Conservation (phyloP, 148 eudicot species). For the Rhododendron simsii region DNA sequence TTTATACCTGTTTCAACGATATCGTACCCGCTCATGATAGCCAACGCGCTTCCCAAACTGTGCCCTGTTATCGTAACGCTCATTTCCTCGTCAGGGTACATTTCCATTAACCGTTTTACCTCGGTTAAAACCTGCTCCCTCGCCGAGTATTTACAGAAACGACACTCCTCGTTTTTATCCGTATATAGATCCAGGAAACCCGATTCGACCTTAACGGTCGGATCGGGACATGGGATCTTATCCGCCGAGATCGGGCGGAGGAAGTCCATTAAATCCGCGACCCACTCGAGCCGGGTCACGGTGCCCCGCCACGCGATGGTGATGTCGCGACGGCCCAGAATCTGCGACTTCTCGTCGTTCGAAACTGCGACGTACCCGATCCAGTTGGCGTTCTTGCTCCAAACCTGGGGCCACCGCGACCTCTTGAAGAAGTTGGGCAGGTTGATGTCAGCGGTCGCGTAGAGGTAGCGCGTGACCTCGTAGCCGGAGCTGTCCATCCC, state of each 20-base stretch:
- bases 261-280: constrained; percentile 54
- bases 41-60: constrained; percentile 70
- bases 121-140: constrained; percentile 52
- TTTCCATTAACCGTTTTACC: constrained; percentile 35
- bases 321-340: constrained; percentile 65
- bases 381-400: constrained; percentile 73
- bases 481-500: constrained; percentile 44
- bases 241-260: constrained; percentile 29
- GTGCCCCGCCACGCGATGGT: constrained; percentile 73
- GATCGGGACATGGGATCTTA: constrained; percentile 46
- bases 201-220: constrained; percentile 41
- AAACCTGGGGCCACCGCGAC: constrained; percentile 61
- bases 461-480: constrained; percentile 49
- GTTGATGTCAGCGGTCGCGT: constrained; percentile 52
- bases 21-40: constrained; percentile 54
- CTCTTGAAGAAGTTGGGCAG: constrained; percentile 52
- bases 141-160: constrained; percentile 43
- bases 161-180: constrained; percentile 35
- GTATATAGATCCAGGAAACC: constrained; percentile 59
- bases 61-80: constrained; percentile 78
- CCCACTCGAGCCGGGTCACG: constrained; percentile 56
- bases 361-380: constrained; percentile 76
- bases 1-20: constrained; percentile 58
- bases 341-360: constrained; percentile 40
- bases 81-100: constrained; percentile 44